Conservation (phyloP, 2,329 filamentous ascomycete species). For the Penicillium sp. region DNA sequence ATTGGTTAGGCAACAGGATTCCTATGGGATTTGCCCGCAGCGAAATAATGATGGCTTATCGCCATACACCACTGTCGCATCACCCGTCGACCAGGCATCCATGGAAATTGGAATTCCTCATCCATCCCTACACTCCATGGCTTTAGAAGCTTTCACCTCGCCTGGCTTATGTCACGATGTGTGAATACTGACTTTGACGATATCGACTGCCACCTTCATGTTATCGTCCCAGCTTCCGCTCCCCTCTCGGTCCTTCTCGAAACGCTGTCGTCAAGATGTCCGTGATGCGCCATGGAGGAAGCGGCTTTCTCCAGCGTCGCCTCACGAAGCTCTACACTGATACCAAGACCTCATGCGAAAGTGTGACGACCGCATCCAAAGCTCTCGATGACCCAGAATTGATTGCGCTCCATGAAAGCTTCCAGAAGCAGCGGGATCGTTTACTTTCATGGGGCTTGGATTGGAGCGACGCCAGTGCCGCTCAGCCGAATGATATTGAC, state of each 20-base stretch:
- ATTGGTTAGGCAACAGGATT: conserved; percentile 43
- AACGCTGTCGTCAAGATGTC: conserved; percentile 36
- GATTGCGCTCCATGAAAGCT: conserved; percentile 52
- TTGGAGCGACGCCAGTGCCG: conserved; percentile 58
- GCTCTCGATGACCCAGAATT: conserved; percentile 49
- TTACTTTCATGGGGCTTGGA: conserved; percentile 60
- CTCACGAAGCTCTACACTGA: conserved; percentile 59
- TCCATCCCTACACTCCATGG: conserved; percentile 7
- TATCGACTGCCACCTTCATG: background rate
- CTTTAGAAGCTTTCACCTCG: conserved; percentile 3
- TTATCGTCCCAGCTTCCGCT: conserved; percentile 10
- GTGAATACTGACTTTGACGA: conserved; percentile 7
- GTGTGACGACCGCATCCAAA: conserved; percentile 46
- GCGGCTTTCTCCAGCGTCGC: conserved; percentile 42
- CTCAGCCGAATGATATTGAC: conserved; percentile 55
- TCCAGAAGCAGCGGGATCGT: conserved; percentile 58
- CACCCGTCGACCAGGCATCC: conserved; percentile 17
- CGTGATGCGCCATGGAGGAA: conserved; percentile 41
- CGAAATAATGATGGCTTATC: conserved; percentile 22
- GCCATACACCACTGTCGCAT: background rate
- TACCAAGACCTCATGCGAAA: conserved; percentile 57
- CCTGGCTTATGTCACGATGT: conserved; percentile 10
- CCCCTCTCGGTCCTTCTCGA: conserved; percentile 11
- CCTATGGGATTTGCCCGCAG: conserved; percentile 20
- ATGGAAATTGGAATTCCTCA: conserved; percentile 6